Evolutionary conservation across 2,329 filamentous ascomycete genomes (phyloP).

Genomic region (Mariannaea elegans): DNA sequence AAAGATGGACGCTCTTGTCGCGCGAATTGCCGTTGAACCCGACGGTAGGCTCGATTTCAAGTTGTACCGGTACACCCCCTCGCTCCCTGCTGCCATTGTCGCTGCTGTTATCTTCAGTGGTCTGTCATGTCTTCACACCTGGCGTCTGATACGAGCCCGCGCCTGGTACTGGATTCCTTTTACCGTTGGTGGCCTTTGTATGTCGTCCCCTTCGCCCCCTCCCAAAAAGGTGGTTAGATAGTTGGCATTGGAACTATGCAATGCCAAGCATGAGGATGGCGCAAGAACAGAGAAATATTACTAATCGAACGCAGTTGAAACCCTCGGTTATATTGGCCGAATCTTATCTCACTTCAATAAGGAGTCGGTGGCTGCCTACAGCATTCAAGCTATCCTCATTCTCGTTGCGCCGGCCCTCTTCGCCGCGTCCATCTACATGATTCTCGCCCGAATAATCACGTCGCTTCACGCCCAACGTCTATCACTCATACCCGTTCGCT

Average conservation of each 20-base stretch:
- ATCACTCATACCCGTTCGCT: slow-evolving; percentile 45
- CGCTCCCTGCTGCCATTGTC: slow-evolving; percentile 50
- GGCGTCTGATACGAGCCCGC: slow-evolving; percentile 52
- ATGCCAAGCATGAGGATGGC: neutral
- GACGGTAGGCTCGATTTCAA: slow-evolving; percentile 11
- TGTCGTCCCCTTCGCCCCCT: slow-evolving; percentile 35
- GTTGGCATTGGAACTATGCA: too few relatives aligned
- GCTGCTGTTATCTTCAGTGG: slow-evolving; percentile 50
- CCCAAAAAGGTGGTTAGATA: too few relatives aligned
- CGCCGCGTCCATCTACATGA: neutral
- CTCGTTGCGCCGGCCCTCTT: neutral
- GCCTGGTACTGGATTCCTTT: slow-evolving; percentile 63
- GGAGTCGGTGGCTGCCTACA: neutral
- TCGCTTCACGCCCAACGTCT: slow-evolving; percentile 45
- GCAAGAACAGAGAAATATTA: neutral
- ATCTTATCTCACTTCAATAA: slow-evolving; percentile 14
- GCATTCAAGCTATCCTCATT: neutral
- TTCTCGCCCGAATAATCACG: neutral
- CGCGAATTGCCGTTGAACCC: neutral
- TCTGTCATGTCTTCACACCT: slow-evolving; percentile 55
- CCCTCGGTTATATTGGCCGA: slow-evolving; percentile 49
- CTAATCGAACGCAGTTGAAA: slow-evolving; percentile 49
- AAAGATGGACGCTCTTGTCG: neutral
- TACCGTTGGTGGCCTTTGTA: slow-evolving; percentile 57
- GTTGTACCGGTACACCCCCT: slow-evolving; percentile 47